Percentiles rank a stretch among this genome's conserved stretches.
Evolutionary conservation across 345 rosid species (phyloP).

Genomic region (Lepidium aucheri): DNA sequence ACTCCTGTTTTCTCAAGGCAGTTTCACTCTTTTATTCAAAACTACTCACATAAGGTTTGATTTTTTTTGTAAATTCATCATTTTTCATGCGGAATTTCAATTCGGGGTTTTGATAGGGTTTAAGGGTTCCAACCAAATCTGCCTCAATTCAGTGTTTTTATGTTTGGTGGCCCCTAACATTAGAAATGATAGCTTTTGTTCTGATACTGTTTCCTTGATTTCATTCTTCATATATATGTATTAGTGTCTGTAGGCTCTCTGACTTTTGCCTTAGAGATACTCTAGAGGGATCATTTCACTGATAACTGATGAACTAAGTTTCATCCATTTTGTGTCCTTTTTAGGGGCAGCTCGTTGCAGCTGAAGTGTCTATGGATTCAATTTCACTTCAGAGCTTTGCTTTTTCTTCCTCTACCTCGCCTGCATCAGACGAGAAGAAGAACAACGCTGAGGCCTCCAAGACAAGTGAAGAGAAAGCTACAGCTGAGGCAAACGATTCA

Average conservation of each 20-base stretch:
- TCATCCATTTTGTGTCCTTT: slow-evolving; percentile 20
- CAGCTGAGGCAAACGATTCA: slow-evolving; percentile 42
- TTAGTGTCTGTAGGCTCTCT: background rate
- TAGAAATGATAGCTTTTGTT: background rate
- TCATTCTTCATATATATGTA: background rate
- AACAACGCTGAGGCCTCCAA: slow-evolving; percentile 24
- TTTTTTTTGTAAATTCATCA: background rate
- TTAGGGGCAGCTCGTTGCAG: slow-evolving; percentile 29
- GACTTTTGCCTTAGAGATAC: slow-evolving; percentile 3
- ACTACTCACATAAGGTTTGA: slow-evolving; percentile 35
- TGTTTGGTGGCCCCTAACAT: background rate
- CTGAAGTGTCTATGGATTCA: slow-evolving; percentile 32
- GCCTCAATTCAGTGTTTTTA: background rate
- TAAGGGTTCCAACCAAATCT: slow-evolving; percentile 17
- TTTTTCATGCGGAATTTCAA: background rate
- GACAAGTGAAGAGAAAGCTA: slow-evolving; percentile 28
- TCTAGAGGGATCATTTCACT: slow-evolving; percentile 3
- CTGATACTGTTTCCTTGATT: background rate
- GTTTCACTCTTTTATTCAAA: slow-evolving; percentile 28
- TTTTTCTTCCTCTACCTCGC: slow-evolving; percentile 51
- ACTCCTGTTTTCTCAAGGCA: slow-evolving; percentile 26
- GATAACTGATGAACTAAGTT: background rate
- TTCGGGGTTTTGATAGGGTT: slow-evolving; percentile 44
- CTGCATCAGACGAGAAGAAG: slow-evolving; percentile 42
- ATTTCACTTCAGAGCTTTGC: slow-evolving; percentile 38